Conservation (phyloP, 257 asterid genomes). For the Ajuga chamaepitys region DNA sequence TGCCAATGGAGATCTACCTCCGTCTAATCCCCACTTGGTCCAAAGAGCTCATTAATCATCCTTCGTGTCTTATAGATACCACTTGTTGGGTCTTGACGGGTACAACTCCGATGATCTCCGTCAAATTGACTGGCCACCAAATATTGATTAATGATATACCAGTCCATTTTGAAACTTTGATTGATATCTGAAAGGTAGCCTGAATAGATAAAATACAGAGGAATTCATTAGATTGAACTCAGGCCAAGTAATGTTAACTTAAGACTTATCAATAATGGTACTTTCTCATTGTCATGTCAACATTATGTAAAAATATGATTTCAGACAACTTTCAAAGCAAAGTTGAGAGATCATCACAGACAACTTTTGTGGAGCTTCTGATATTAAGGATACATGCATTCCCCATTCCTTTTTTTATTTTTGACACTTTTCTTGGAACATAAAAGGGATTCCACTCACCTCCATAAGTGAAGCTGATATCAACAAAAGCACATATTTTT, state of each 20-base stretch:
- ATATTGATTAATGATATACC: too few species aligned
- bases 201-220: background rate
- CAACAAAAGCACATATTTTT: background rate
- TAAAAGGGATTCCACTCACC: constrained; percentile 29
- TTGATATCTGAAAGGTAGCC: background rate
- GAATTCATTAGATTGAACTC: background rate
- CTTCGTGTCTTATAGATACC: too few species aligned
- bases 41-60: too few species aligned
- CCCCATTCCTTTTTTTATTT: constrained; percentile 14
- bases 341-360: background rate
- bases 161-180: too few species aligned
- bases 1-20: too few species aligned
- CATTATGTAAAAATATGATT: background rate
- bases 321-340: constrained; percentile 4
- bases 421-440: constrained; percentile 21
- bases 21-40: too few species aligned
- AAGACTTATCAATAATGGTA: background rate
- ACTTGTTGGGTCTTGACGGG: too few species aligned
- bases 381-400: constrained; percentile 16
- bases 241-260: background rate
- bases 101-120: too few species aligned
- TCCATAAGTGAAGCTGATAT: background rate
- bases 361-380: constrained; percentile 23
- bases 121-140: too few species aligned
- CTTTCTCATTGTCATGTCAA: background rate